Evolutionary conservation across 148 eudicot species (phyloP), one percentile per base, ranked within the genome.

Genomic region (Rhododendron mucronatum): DNA sequence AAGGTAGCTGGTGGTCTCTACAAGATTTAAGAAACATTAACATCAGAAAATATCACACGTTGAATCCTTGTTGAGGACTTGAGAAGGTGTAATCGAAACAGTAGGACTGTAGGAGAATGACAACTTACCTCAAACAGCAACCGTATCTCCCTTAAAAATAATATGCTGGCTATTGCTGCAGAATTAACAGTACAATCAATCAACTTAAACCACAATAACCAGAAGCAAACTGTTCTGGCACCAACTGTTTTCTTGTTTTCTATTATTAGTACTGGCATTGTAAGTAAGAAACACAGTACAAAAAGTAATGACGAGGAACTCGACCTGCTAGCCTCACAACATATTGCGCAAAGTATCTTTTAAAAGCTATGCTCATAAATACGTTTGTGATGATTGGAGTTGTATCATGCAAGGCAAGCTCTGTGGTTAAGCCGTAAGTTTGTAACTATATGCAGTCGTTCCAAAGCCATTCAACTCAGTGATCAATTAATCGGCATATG

Each of bases 161-260:
- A 82, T 83, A 97, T 88, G n/a, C 92, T 90, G 81, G 96, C 92
- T 85, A 97, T 94, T 50, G 91, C 99, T 97, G 98, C 94, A 91
- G 28, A 79, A 82, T 73, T 55, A 87, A 87, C 21, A 65, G 78
- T 18, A 44, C 16, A 30, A 80, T 44, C 63, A 78, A 37, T 50
- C 35, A 88, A 48, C 51, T 33, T 51, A 48, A 78, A 86, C 71
- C 80, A 69, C 44, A 18, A 61, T 2, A 37, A 26, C 76, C 65
- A 44, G 50, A 82, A 76, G 20, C 23, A 44, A 3, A 73, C 41
- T 48, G 55, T 57, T 28, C 28, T 53, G 26, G 51, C 83, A 47
- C 16, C 13, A 16, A n/a, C 41, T 1, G 0, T 71, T 71, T 33
- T 13, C 41, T 71, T 71, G 39, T 28, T 71, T 71, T 71, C 7